These are phyloP conservation scores for Aspergillus arachidicola DNA, from an alignment of 2,329 filamentous ascomycete genomes.

Conservation along the genomic window DNA sequence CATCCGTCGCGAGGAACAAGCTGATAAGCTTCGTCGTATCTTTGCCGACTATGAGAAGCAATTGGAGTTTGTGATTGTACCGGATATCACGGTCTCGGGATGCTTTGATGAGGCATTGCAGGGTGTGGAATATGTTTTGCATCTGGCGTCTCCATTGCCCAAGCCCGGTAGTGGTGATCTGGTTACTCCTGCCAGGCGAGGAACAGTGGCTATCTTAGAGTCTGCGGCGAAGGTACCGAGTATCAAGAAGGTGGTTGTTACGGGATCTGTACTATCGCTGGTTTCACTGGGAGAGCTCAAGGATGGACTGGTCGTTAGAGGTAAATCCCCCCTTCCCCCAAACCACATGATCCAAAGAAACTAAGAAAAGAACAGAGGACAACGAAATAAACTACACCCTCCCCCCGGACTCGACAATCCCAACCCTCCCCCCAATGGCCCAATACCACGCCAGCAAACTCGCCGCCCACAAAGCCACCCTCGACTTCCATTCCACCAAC, in stretches of 20 bases:
- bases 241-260: conserved; percentile 12
- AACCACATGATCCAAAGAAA: not conserved
- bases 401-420: conserved; percentile 4
- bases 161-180: conserved; percentile 9
- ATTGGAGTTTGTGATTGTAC: conserved; percentile 19
- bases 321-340: not conserved
- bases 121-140: conserved; percentile 22
- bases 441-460: conserved; percentile 23
- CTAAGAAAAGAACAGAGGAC: not conserved
- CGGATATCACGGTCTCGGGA: conserved; percentile 18
- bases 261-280: conserved; percentile 5
- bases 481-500: conserved; percentile 15
- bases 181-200: conserved; percentile 7
- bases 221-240: not conserved
- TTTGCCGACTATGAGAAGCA: conserved; percentile 10
- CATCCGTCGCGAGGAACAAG: conserved; percentile 20
- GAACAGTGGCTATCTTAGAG: conserved; percentile 1
- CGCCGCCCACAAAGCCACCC: conserved; percentile 18
- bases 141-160: conserved; percentile 24
- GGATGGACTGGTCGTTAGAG: not conserved
- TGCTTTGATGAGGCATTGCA: conserved; percentile 15
- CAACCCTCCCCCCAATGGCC: conserved; percentile 8
- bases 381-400: conserved; percentile 13
- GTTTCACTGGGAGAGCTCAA: not conserved
- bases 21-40: conserved; percentile 10